Evolutionary conservation across 1,139 yeast genomes (phyloP).

Genomic region (Geotrichum phurueaensis): DNA sequence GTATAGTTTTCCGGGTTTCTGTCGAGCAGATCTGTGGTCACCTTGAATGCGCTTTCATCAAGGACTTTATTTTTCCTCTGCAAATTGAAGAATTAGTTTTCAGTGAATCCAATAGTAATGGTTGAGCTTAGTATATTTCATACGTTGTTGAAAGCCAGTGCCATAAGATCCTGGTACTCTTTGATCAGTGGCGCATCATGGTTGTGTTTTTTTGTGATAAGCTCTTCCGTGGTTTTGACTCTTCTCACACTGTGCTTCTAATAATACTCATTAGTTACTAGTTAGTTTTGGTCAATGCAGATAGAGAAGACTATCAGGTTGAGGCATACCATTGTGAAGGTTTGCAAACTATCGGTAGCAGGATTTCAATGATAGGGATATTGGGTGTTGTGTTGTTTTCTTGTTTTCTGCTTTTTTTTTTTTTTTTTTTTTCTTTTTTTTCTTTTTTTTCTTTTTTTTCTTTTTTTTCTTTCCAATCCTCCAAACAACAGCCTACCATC

Average conservation of each 20-base stretch:
- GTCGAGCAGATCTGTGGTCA: conserved; percentile 52
- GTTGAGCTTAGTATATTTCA: neutral
- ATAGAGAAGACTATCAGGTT: neutral
- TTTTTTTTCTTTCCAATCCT: neutral
- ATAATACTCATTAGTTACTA: neutral
- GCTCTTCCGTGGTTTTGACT: conserved; percentile 51
- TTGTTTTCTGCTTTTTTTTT: neutral
- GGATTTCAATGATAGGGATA: neutral
- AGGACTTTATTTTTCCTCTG: conserved; percentile 26
- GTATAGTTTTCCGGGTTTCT: conserved; percentile 85
- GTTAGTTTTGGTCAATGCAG: neutral
- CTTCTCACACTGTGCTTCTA: conserved; percentile 62
- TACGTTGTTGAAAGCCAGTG: conserved; percentile 37
- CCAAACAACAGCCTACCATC: neutral
- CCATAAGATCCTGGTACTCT: conserved; percentile 47
- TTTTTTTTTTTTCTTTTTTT: neutral
- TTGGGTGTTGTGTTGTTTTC: neutral
- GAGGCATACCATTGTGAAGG: neutral
- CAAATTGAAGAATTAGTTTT: conserved; percentile 5
- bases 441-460: neutral
- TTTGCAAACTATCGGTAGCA: neutral
- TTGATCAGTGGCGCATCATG: conserved; percentile 55
- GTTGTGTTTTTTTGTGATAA: conserved; percentile 36
- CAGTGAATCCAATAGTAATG: neutral
- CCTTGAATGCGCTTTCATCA: conserved; percentile 43